These are phyloP conservation scores for Pseudognaphalium luteoalbum DNA, from an alignment of 129 eudicot species.

Conservation along the genomic window DNA sequence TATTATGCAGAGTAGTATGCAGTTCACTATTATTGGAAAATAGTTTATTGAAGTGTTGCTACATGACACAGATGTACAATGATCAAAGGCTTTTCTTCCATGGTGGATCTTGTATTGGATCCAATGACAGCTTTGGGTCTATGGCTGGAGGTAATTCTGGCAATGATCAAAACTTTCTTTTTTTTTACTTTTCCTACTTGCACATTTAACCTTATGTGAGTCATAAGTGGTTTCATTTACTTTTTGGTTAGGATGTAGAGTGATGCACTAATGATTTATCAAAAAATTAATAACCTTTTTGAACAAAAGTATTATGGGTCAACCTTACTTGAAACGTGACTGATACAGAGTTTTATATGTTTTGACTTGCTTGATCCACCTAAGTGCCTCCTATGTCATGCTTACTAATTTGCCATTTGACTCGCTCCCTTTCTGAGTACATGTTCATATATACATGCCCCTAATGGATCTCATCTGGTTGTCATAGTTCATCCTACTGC, in stretches of 20 bases:
- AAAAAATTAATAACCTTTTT: too few relatives aligned
- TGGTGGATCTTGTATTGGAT: conserved; percentile 70
- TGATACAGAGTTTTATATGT: too few relatives aligned
- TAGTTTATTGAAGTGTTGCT: conserved; percentile 16
- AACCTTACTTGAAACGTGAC: too few relatives aligned
- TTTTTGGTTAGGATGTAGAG: too few relatives aligned
- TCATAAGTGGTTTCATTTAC: not conserved
- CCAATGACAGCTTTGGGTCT: conserved; percentile 64
- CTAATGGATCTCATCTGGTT: conserved; percentile 69
- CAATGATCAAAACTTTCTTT: conserved; percentile 48
- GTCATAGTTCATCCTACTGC: conserved; percentile 86
- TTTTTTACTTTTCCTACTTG: too few relatives aligned
- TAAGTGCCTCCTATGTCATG: too few relatives aligned
- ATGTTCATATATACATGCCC: conserved; percentile 75
- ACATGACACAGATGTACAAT: conserved; percentile 62
- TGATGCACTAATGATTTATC: too few relatives aligned
- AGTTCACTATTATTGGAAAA: not conserved
- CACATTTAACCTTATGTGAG: too few relatives aligned
- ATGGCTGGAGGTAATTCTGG: conserved; percentile 39
- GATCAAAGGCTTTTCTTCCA: conserved; percentile 77
- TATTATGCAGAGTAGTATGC: not conserved
- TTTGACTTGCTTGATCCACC: too few relatives aligned
- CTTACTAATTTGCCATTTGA: too few relatives aligned
- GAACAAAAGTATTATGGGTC: too few relatives aligned
- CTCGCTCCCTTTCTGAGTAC: not conserved